phyloP scores from a whole-genome alignment of 2,329 filamentous ascomycete species.

The Juglanconis juglandina region DNA sequence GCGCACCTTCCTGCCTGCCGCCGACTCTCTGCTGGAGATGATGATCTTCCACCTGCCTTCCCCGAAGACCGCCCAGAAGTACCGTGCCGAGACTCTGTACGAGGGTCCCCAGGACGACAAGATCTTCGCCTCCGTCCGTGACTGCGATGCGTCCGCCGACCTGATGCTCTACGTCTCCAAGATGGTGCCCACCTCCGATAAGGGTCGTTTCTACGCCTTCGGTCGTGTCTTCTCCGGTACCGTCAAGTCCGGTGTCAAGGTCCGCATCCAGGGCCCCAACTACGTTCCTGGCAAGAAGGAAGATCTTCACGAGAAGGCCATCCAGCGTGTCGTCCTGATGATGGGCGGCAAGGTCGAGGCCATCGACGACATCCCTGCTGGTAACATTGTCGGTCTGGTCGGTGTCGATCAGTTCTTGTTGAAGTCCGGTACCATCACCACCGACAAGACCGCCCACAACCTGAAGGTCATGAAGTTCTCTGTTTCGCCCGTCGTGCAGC shows the following conservation, averaged over 20 bases:
- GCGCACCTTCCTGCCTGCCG: conserved; percentile 97
- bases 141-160: conserved; percentile 80
- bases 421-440: conserved; percentile 99
- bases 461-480: conserved; percentile 99
- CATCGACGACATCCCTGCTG: conserved; percentile 97
- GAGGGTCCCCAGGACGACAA: conserved; percentile 94
- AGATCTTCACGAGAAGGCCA: conserved; percentile 97
- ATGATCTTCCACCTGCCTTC: conserved; percentile 99
- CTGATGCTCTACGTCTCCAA: conserved; percentile 99
- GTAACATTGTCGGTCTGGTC: conserved; percentile 99
- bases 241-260: conserved; percentile 95
- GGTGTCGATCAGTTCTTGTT: conserved; percentile 99
- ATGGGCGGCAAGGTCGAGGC: conserved; percentile 99
- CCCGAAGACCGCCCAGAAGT: conserved; percentile 90
- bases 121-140: conserved; percentile 91
- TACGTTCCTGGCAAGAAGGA: conserved; percentile 98
- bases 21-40: conserved; percentile 98
- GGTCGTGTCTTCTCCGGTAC: conserved; percentile 99
- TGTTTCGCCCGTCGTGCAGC: conserved; percentile 96
- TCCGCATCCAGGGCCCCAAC: conserved; percentile 99
- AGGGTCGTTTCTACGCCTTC: conserved; percentile 99
- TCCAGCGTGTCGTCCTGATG: conserved; percentile 99
- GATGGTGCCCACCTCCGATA: conserved; percentile 99
- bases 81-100: conserved; percentile 98
- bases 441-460: conserved; percentile 97